Evolutionary conservation across 352 stramenopile genomes (phyloP).

Genomic region (Blastocystis hominis): DNA sequence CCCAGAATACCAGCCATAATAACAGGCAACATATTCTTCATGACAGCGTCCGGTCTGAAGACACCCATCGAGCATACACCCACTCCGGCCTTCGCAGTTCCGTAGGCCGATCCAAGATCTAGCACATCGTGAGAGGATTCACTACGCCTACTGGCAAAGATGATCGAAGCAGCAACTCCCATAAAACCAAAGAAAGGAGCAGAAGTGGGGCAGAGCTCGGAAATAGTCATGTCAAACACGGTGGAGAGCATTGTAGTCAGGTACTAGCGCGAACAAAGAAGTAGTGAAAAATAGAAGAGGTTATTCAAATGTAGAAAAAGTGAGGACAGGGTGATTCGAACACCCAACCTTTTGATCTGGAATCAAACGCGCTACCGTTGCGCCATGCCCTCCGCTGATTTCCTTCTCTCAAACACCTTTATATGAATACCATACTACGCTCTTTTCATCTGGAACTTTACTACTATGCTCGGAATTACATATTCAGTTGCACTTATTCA

Average conservation of each 20-base stretch:
- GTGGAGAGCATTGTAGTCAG: slow-evolving; percentile 43
- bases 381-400: not conserved
- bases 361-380: slow-evolving; percentile 17
- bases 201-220: slow-evolving; percentile 89
- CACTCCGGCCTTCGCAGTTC: slow-evolving; percentile 90
- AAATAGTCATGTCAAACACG: slow-evolving; percentile 62
- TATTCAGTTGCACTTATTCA: slow-evolving; percentile 25
- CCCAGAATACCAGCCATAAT: slow-evolving; percentile 87
- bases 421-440: too few species aligned
- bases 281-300: not conserved
- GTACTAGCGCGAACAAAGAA: not conserved
- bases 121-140: slow-evolving; percentile 60
- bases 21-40: slow-evolving; percentile 96
- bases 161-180: slow-evolving; percentile 84
- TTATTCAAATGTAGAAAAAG: not conserved
- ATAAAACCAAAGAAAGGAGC: slow-evolving; percentile 99
- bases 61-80: slow-evolving; percentile 86
- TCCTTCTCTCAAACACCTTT: too few species aligned
- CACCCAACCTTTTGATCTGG: slow-evolving; percentile 15
- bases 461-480: slow-evolving; percentile 23
- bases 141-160: slow-evolving; percentile 76
- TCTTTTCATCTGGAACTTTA: too few species aligned
- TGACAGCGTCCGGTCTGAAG: slow-evolving; percentile 86
- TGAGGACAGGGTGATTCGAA: not conserved
- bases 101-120: slow-evolving; percentile 89